Evolutionary conservation across 257 asterid species (phyloP), one percentile per base, ranked within the genome.

Genomic region (Plantago major): DNA sequence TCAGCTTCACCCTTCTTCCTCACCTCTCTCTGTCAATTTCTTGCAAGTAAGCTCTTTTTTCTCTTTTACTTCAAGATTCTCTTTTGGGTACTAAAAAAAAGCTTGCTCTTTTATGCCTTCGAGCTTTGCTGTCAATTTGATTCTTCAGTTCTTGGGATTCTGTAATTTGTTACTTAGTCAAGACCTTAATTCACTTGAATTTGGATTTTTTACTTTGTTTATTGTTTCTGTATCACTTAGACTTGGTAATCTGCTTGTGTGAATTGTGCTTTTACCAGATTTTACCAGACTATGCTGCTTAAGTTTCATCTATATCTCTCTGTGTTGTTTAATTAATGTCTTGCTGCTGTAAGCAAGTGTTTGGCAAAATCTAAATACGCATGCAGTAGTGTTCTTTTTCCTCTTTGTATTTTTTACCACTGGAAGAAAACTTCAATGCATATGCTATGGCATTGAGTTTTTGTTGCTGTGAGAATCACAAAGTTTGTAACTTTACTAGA

Each of bases 81-180:
- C 14, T 44, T 22, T 55, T 45, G 16, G 55, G 49, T 61, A 12
- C 59, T 65, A 53, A 51, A 47, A 49, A 47, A 57, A 19, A 43
- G 52, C 7, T 53, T 12, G 17, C 71, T 17, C 68, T 46, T 17
- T 52, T 60, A 18, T 9, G 43, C 16, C 50, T 59, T 14, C 18
- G 0, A 14, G 59, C 14, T 16, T 46, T 33, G 12, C 22, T 49
- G 12, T 62, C 33, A 72, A 72, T 54, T 55, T 38, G 44, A 37
- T 46, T 30, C 10, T 45, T 28, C 42, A 45, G 65, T 58, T 33
- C 40, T 33, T 67, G 54, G 50, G 66, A 48, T 44, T 63, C 68
- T 69, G 48, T 19, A 8, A 48, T 67, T 62, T 40, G 16, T 55
- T 68, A 53, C 47, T 45, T 58, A 58, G 64, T 69, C 64, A 33